Evolutionary conservation across 495 filamentous ascomycete genomes (phyloP), one percentile per base, ranked within the genome.

Genomic region (Penicillium antarcticum): DNA sequence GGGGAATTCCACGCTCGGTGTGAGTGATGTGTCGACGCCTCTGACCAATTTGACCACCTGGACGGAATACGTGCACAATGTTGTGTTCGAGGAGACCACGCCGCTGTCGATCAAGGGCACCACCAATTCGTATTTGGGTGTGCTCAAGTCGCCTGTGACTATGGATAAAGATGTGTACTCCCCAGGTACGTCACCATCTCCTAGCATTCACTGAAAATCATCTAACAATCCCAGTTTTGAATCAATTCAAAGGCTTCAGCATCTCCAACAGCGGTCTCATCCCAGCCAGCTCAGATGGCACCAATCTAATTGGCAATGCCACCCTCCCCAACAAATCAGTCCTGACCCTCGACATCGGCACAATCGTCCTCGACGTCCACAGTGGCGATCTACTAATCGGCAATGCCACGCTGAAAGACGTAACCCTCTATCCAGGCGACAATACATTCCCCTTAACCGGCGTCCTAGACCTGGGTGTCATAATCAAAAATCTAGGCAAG

Each of bases 361-460:
- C 55, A 10, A 58, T 67, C 6, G 51, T 63, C 17, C 66, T 73
- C 7, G 61, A 73, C 31, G 61, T 73, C 45, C 62, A 65, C 29
- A 63, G 57, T 37, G 68, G 64, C 35, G 56, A 64, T 38, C 54
- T 68, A 36, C 13, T 63, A 18, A 70, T 87, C 53, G 85, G 85
- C 51, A 79, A 70, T 47, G 70, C 78, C 35, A 77, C 70, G 34
- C 60, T 89, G 39, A 64, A 76, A 61, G 74, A 86, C 63, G 63
- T 89, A 6, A 64, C 72, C 9, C 74, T 88, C 45, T 55, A 52
- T 6, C 84, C 86, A 4, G 87, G 87, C 34, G 70, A 74, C 56
- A 85, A 87, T 68, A 65, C 68, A 24, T 68, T 75, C 50, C 66
- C 72, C 7, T 73, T 87, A 51, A 75, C 66, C 39, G 68, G 61